Conservation (phyloP, 140 eudicot genomes). For the Erigeron philadelphicus region DNA sequence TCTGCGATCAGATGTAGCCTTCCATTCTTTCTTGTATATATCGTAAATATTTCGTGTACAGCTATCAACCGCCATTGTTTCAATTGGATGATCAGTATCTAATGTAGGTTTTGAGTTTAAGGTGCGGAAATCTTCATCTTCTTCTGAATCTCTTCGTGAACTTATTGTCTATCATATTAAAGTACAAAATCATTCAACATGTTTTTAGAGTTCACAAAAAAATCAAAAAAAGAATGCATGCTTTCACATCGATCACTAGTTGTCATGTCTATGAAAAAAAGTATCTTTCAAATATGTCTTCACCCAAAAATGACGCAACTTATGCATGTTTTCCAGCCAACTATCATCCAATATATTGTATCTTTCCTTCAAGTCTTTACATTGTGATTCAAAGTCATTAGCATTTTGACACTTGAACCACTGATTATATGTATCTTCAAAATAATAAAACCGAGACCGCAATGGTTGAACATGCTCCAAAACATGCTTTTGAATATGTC, state of each 20-base stretch:
- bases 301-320: neutral
- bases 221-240: neutral
- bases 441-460: too few species aligned
- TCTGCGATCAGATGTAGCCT: neutral
- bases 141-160: neutral
- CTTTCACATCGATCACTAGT: constrained; percentile 2
- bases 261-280: constrained; percentile 11
- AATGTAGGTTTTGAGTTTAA: neutral
- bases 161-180: neutral
- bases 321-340: constrained; percentile 1
- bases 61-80: neutral
- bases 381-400: too few species aligned
- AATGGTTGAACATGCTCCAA: too few species aligned
- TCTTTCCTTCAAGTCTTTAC: too few species aligned
- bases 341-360: too few species aligned
- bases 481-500: too few species aligned
- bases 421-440: too few species aligned
- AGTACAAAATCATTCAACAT: neutral
- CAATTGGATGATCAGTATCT: neutral
- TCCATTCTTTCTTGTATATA: neutral
- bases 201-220: neutral
- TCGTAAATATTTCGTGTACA: neutral
- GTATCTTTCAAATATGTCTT: neutral
- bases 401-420: too few species aligned
- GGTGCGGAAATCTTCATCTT: neutral